These are phyloP conservation scores for Cutaneotrichosporon cyanovorans DNA, from an alignment of 1,284 basidiomycete species.

Conservation along the genomic window DNA sequence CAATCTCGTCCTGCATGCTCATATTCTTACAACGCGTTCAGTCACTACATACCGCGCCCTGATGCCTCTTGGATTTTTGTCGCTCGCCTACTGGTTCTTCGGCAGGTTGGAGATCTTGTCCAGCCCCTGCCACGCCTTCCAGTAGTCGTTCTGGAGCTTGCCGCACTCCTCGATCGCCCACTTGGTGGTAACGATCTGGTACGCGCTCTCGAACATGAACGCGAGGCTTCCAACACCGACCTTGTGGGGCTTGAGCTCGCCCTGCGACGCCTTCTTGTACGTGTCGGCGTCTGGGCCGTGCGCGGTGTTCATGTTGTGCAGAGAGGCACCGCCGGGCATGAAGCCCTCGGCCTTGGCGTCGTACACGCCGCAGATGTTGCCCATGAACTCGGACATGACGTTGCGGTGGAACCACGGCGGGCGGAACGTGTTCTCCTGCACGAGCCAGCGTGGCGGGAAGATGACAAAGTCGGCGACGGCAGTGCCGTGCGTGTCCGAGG, in stretches of 20 bases:
- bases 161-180: constrained; percentile 28
- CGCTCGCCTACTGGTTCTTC: too few relatives aligned
- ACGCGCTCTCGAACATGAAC: constrained; percentile 32
- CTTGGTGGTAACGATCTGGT: constrained; percentile 27
- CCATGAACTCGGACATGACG: constrained; percentile 34
- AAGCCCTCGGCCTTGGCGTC: constrained; percentile 24
- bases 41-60: too few relatives aligned
- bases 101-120: not conserved
- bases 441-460: constrained; percentile 21
- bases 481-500: constrained; percentile 54
- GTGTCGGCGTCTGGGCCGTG: constrained; percentile 27
- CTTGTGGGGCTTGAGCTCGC: constrained; percentile 19
- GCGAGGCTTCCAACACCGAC: constrained; percentile 22
- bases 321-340: constrained; percentile 22
- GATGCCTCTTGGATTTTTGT: too few relatives aligned
- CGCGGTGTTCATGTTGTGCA: constrained; percentile 32
- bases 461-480: constrained; percentile 34
- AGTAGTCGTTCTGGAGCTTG: constrained; percentile 27
- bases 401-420: constrained; percentile 57
- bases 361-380: constrained; percentile 12
- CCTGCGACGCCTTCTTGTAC: constrained; percentile 9
- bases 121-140: constrained; percentile 11
- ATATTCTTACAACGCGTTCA: too few relatives aligned
- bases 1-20: too few relatives aligned
- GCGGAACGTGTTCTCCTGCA: constrained; percentile 37